Percentiles rank a stretch among this genome's conserved stretches.
Evolutionary conservation across 805 yeast genomes (phyloP).

Genomic region (Wickerhamomyces pijperi): DNA sequence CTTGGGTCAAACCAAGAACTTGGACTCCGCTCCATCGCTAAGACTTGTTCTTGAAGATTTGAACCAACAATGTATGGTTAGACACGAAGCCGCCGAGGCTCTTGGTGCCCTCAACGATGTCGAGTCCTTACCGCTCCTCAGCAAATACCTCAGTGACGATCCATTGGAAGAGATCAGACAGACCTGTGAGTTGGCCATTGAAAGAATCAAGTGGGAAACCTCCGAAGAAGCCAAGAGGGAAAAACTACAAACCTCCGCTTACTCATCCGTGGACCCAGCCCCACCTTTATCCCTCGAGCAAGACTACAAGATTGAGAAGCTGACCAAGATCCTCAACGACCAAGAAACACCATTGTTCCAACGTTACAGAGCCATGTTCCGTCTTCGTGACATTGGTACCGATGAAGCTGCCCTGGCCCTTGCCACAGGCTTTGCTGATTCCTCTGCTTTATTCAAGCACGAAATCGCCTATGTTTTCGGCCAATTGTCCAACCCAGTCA

Average conservation of each 20-base stretch:
- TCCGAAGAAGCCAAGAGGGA: conserved; percentile 58
- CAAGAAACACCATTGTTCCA: conserved; percentile 74
- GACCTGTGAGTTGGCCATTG: conserved; percentile 96
- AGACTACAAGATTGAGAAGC: conserved; percentile 50
- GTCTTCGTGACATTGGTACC: conserved; percentile 88
- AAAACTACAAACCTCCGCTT: conserved; percentile 61
- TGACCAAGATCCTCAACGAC: conserved; percentile 62
- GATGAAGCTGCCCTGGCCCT: conserved; percentile 89
- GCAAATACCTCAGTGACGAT: conserved; percentile 56
- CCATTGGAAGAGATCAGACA: conserved; percentile 84
- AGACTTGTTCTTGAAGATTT: conserved; percentile 56
- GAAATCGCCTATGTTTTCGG: conserved; percentile 98
- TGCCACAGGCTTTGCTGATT: conserved; percentile 81
- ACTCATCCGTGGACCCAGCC: conserved; percentile 92
- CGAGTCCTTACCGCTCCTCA: conserved; percentile 56
- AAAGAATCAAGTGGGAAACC: conserved; percentile 87
- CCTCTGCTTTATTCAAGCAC: conserved; percentile 90
- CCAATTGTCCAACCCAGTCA: conserved; percentile 86
- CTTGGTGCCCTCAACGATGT: conserved; percentile 88
- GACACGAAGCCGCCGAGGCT: conserved; percentile 99
- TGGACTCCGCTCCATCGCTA: conserved; percentile 64
- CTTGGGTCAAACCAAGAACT: conserved; percentile 86
- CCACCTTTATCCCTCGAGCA: conserved; percentile 79
- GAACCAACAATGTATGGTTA: conserved; percentile 84
- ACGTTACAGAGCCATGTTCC: conserved; percentile 97